Conservation (phyloP, 129 eudicot species). For the Chrysanthemum lavandulifolium region DNA sequence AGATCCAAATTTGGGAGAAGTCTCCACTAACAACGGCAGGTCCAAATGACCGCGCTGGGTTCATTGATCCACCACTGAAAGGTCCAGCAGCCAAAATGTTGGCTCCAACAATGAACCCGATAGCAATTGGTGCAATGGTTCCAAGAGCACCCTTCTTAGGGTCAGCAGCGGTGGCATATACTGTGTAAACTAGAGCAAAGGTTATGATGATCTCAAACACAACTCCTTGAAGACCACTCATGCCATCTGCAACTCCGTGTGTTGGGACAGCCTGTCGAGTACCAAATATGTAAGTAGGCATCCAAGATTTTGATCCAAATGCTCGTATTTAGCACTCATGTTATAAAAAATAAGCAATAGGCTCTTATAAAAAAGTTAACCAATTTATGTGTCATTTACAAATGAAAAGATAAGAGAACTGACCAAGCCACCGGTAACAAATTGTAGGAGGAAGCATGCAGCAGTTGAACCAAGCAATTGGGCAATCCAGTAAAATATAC, state of each 20-base stretch:
- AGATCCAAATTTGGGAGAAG: constrained; percentile 51
- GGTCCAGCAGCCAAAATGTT: constrained; percentile 76
- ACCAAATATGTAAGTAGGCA: neutral
- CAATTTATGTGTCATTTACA: neutral
- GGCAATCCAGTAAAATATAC: constrained; percentile 59
- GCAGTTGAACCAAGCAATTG: constrained; percentile 49
- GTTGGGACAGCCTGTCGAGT: constrained; percentile 50
- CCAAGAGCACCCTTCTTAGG: constrained; percentile 69
- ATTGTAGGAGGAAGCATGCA: constrained; percentile 52
- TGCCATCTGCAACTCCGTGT: constrained; percentile 57
- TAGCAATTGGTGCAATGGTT: constrained; percentile 58
- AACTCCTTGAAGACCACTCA: constrained; percentile 46
- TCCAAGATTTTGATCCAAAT: neutral
- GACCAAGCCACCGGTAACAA: constrained; percentile 58
- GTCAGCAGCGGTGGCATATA: constrained; percentile 66
- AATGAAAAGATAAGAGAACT: constrained; percentile 1
- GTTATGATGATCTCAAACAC: constrained; percentile 64
- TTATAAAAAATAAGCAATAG: no score
- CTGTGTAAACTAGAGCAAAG: constrained; percentile 59
- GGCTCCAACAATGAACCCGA: constrained; percentile 72
- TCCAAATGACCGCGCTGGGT: constrained; percentile 72
- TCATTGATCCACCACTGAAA: constrained; percentile 74
- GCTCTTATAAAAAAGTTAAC: no score
- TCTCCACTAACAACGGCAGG: constrained; percentile 62
- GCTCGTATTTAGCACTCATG: neutral